Evolutionary conservation across 495 filamentous ascomycete genomes (phyloP).

Genomic region (Hypoxylon fragiforme): DNA sequence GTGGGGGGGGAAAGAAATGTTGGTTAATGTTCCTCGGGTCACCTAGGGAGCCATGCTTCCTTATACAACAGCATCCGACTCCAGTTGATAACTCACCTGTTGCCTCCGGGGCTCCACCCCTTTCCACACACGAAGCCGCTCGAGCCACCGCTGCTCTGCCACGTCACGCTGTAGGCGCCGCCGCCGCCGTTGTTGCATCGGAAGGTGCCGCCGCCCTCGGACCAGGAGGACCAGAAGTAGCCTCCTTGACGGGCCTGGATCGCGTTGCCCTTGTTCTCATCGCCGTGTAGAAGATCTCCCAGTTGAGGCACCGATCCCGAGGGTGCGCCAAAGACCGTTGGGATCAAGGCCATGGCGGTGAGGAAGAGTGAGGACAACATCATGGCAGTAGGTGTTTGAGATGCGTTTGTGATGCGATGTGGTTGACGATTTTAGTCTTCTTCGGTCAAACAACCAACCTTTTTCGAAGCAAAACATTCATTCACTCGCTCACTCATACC

Average conservation of each 20-base stretch:
- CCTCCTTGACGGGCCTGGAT: constrained; percentile 48
- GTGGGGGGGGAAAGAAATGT: no score
- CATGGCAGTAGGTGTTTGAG: constrained; percentile 43
- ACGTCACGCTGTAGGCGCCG: constrained; percentile 55
- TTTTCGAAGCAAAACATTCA: no score
- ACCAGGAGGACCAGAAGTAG: constrained; percentile 65
- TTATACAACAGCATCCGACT: no score
- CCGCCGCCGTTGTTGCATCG: constrained; percentile 56
- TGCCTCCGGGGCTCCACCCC: constrained; percentile 59
- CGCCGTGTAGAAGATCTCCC: constrained; percentile 39
- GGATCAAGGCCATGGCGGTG: constrained; percentile 40
- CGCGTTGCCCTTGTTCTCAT: constrained; percentile 41
- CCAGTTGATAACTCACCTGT: constrained; percentile 40
- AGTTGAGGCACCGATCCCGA: constrained; percentile 44
- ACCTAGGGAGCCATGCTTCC: no score
- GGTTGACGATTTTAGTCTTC: not conserved
- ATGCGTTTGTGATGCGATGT: no score
- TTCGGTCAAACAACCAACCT: no score
- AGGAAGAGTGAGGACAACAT: constrained; percentile 42
- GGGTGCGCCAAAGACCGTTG: constrained; percentile 45
- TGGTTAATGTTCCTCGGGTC: not conserved
- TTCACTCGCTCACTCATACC: not conserved
- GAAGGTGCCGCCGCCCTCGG: constrained; percentile 55
- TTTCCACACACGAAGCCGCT: constrained; percentile 64
- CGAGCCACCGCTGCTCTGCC: constrained; percentile 52